Base-by-base conservation (phyloP, 164 flowering plant species). In the Berberis thunbergii region DNA sequence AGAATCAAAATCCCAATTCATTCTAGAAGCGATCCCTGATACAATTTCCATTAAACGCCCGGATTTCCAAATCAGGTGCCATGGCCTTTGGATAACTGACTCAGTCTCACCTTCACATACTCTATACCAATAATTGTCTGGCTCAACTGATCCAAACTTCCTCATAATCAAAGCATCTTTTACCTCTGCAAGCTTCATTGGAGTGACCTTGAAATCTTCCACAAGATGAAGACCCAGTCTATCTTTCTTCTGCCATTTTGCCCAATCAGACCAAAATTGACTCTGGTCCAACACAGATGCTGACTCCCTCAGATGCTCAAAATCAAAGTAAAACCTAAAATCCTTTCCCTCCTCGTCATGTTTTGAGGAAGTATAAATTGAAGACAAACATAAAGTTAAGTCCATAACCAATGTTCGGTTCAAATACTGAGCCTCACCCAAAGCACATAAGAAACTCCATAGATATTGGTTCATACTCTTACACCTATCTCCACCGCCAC, bases 291-390 rank as follows among this genome's bases (percentile, higher is more conserved):
- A 66, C 26, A 26, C 26, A 26, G 26, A 26, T 26, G 26, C 26
- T 26, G 26, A 26, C 26, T 26, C 26, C 26, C 61, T 88, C 79
- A 93, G 72, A 72, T 90, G 98, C 83, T 92, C 96, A 59, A 86
- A 86, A 73, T 92, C 98, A 70, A 89, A 92, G 74, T 92, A 89
- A 65, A 82, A 88, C 72, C 98, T 81, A 66, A 92, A 89, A 73
- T 93, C 97, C 56, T 90, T 89, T 41, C 90, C 97, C 73, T 93
- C 97, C 76, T 93, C 98, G 49, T 93, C 85, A 58, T 72, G 83
- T 52, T 83, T 76, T 0, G 94, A 88, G 1, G 82, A 72, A 65
- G 84, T 75, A 64, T 89, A 84, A 41, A 85, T 83, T 40, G 89
- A 82, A 6, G 91, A 85, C 69, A 89, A 71, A 73, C 98, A 92